Percentiles rank a stretch among this genome's conserved stretches.
Evolutionary conservation across 1,284 basidiomycete species (phyloP).

Genomic region (Irpex sp.): DNA sequence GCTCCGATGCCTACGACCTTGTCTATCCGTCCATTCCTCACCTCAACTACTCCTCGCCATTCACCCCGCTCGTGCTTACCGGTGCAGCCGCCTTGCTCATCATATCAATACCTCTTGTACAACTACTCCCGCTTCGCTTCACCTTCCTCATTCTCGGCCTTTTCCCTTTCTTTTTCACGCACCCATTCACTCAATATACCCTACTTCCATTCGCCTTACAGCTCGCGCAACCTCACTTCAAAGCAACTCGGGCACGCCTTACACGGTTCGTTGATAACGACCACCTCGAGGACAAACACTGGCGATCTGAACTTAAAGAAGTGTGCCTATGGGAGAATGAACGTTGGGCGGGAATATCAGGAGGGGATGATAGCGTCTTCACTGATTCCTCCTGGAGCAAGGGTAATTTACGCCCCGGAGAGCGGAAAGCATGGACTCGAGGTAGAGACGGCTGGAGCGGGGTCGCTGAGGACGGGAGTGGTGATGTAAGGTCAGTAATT

Average conservation of each 20-base stretch:
- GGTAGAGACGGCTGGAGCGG: slow-evolving; percentile 72
- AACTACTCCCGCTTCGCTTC: slow-evolving; percentile 53
- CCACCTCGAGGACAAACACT: slow-evolving; percentile 55
- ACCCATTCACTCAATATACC: slow-evolving; percentile 41
- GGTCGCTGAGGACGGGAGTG: slow-evolving; percentile 37
- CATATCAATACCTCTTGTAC: slow-evolving; percentile 42
- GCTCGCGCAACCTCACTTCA: slow-evolving; percentile 18
- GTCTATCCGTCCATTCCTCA: slow-evolving; percentile 33
- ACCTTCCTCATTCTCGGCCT: slow-evolving; percentile 55
- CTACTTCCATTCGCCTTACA: slow-evolving; percentile 27
- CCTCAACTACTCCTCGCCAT: slow-evolving; percentile 49
- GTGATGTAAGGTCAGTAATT: slow-evolving; percentile 60
- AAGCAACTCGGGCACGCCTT: slow-evolving; percentile 24
- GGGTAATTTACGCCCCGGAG: slow-evolving; percentile 45
- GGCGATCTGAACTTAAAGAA: slow-evolving; percentile 56
- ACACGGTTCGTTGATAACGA: slow-evolving; percentile 59
- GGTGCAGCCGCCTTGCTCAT: slow-evolving; percentile 41
- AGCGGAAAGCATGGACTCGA: slow-evolving; percentile 66
- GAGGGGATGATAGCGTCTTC: slow-evolving; percentile 22
- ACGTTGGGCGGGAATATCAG: slow-evolving; percentile 36
- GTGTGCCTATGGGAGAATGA: slow-evolving; percentile 82
- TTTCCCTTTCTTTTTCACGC: slow-evolving; percentile 46
- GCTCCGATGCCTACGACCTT: slow-evolving; percentile 42
- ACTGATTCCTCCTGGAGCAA: slow-evolving; percentile 52
- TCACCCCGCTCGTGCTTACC: slow-evolving; percentile 51